Evolutionary conservation across 1,284 basidiomycete genomes (phyloP), one percentile per base, ranked within the genome.

Genomic region (Marasmius sp.): DNA sequence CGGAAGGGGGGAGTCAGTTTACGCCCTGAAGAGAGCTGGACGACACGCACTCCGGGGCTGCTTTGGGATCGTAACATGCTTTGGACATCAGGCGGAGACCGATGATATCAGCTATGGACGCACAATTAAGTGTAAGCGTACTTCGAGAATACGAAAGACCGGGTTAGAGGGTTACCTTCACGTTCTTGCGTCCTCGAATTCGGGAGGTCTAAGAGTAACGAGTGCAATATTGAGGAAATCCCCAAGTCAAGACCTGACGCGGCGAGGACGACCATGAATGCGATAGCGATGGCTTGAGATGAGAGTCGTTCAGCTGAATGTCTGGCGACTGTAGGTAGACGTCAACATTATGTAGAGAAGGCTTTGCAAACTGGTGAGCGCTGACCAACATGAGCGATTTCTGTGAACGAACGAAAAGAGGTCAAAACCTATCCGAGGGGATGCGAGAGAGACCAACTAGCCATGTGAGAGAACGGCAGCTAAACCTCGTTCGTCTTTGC

Each of bases 381-480:
- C 79, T 69, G 66, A 86, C 89, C 88, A 66, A 92, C 89, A 70
- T 97, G 95, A 2, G 92, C 93, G 48, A 97, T 91, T 75, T 96
- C 94, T 93, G 65, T 0, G 41, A n/a, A n/a, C 41, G 41, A 56
- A 11, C 3, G 51, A 27, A 38, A 45, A 33, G 37, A 20, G 16
- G 41, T n/a, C 8, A 47, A 38, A 34, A 47, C 18, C 20, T 27
- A 12, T 16, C 49, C 58, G 7, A 51, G 14, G 36, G 54, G 58
- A 4, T 20, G 27, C 57, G 22, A 37, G 34, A 59, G 52, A n/a
- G 37, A 57, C 6, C 43, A 43, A 72, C 82, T 52, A 64, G 89
- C 94, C 94, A 74, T 98, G 95, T 1, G 93, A 87, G 1, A 98
- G 77, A 1, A 98, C 89, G 7, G 91, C 91, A 0, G 96, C 94